Base-by-base conservation (phyloP, 1,284 basidiomycete genomes). In the Mycena sp. region DNA sequence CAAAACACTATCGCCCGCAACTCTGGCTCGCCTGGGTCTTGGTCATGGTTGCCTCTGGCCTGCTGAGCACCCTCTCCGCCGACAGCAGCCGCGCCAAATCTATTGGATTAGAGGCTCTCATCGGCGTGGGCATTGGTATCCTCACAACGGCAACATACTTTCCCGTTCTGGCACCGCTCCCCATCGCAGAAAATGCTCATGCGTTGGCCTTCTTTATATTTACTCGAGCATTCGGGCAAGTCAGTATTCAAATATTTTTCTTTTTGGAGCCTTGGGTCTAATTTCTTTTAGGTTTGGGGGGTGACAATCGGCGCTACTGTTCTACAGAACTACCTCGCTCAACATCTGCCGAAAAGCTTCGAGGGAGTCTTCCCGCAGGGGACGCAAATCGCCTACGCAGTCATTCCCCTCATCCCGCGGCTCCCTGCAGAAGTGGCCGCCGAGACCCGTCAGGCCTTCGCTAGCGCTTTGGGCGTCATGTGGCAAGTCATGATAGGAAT, bases 401-500 rank as follows among this genome's bases (percentile, higher is more conserved):
- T 68, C 17, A 78, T 78, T 25, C 76, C 77, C 0, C 21, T 40
- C 6, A 69, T 80, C 19, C n/a, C 50, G 6, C 23, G 16, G 12
- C 70, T 78, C 0, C 53, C 60, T 0, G 52, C 70, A 43, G 70
- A 71, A 14, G 64, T 77, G 10, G 61, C 66, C 17, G 50, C 35
- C 1, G 61, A 73, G 45, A 73, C 76, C 1, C 71, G 70, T 3
- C 55, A 45, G 6, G 76, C 75, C 17, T 80, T 78, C 58, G 74
- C 73, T 4, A 53, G 52, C n/a, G 71, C 72, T 40, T 30, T 78
- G 48, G 16, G 48, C 0, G 60, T 70, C 6, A 35, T 78, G 14
- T 80, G 78, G 78, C 38, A 68, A 29, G 71, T 73, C 2, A 45
- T 76, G 52, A 57, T 72, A 9, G 75, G 70, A 4, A 53, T 80